Evolutionary conservation across 345 rosid species (phyloP), one percentile per base, ranked within the genome.

Genomic region (Turritis glabra): DNA sequence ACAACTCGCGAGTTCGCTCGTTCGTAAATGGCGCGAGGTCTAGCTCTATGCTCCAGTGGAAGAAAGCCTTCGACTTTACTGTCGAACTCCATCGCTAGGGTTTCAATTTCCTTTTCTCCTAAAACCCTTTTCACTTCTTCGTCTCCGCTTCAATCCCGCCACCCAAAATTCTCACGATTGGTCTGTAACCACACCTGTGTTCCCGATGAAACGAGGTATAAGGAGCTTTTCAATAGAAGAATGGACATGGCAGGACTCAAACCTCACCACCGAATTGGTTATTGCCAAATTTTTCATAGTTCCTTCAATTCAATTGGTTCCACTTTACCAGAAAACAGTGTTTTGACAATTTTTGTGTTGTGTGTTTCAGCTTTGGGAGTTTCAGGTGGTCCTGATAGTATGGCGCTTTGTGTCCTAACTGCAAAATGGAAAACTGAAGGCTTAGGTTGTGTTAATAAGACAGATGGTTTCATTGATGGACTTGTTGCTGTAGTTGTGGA

Each of bases 301-400:
- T 59, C 64, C 18, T 21, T 38, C 8, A 15, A 38, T 61, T 23
- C 50, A 38, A 25, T 52, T 52, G 57, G 57, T 5, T 52, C 19
- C 47, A 43, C 19, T 43, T 10, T 2, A 37, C 13, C 12, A 37
- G 13, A 37, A 37, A 37, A n/a, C 29, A n/a, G 3, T 56, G 40
- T 17, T 33, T 57, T 33, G 29, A 46, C 9, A 22, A 32, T 27
- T 38, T 38, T 58, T 69, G 58, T 7, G 15, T 48, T 55, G 65
- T 56, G 30, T 58, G 7, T 40, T 47, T 51, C 76, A 89, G 99
- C 99, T 41, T 69, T 95, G 70, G 97, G 96, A 48, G 97, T 94
- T 23, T 94, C 97, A 5, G 97, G 99, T 38, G 99, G 99, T 17
- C 97, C 97, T 53, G 99, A 91, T 80, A 90, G 96, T 79, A 91